Evolutionary conservation across 768 basidiomycete genomes (phyloP).

Genomic region (Trichaptum fuscoviolaceum): DNA sequence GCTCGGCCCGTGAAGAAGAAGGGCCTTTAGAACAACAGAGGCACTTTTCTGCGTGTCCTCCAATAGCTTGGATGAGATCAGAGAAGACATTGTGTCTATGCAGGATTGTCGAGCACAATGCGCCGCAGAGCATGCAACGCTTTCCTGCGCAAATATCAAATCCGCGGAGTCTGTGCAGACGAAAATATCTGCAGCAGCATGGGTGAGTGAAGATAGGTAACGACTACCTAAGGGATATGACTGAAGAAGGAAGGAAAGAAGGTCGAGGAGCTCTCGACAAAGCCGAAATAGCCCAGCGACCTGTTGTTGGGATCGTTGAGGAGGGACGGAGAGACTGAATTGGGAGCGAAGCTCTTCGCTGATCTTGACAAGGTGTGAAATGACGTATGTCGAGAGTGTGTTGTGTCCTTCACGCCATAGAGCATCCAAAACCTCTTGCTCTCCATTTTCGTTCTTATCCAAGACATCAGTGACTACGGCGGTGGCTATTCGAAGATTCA

Average conservation of each 20-base stretch:
- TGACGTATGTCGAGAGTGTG: slow-evolving; percentile 52
- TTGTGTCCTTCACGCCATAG: slow-evolving; percentile 59
- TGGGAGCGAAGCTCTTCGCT: slow-evolving; percentile 47
- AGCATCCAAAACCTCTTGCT: slow-evolving; percentile 48
- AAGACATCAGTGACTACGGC: slow-evolving; percentile 52
- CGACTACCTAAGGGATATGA: slow-evolving; percentile 48
- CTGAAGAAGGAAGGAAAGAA: slow-evolving; percentile 43
- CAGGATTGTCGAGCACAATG: slow-evolving; percentile 44
- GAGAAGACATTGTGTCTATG: slow-evolving; percentile 38
- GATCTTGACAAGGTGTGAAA: slow-evolving; percentile 45
- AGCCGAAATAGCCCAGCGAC: slow-evolving; percentile 52
- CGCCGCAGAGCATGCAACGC: slow-evolving; percentile 37
- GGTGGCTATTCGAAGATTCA: slow-evolving; percentile 61
- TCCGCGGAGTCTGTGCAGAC: slow-evolving; percentile 45
- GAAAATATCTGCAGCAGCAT: slow-evolving; percentile 49
- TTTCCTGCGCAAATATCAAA: slow-evolving; percentile 33
- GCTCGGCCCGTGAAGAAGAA: slow-evolving; percentile 46
- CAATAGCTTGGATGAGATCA: slow-evolving; percentile 31
- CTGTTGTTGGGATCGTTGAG: slow-evolving; percentile 33
- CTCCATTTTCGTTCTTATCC: slow-evolving; percentile 42
- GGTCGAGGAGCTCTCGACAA: slow-evolving; percentile 45
- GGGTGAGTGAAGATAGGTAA: slow-evolving; percentile 38
- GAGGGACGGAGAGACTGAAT: slow-evolving; percentile 39
- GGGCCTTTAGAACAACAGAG: slow-evolving; percentile 47
- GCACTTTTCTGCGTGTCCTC: slow-evolving; percentile 37